These are phyloP conservation scores for Basidiobolus heterosporus DNA, from an alignment of 371 early-diverging fungal species.

Conservation along the genomic window DNA sequence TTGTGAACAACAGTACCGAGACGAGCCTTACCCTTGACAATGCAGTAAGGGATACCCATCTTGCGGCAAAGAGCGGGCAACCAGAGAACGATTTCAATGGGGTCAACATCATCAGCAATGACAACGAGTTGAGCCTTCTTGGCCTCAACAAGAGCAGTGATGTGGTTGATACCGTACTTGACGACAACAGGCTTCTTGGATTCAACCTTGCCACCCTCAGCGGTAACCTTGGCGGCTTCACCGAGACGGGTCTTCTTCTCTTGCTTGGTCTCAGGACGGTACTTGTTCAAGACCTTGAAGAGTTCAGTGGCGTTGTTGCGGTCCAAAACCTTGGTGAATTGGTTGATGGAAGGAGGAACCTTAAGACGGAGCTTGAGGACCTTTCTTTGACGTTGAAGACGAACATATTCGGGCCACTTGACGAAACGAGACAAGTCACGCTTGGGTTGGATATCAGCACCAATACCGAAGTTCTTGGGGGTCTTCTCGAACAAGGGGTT, in stretches of 20 bases:
- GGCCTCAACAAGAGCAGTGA: conserved; percentile 91
- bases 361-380: conserved; percentile 95
- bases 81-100: conserved; percentile 97
- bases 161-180: conserved; percentile 99
- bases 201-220: conserved; percentile 71
- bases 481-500: conserved; percentile 89
- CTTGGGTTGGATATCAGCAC: conserved; percentile 86
- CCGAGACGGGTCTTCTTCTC: conserved; percentile 92
- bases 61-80: conserved; percentile 99
- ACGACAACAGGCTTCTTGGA: conserved; percentile 89
- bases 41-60: conserved; percentile 98
- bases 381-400: conserved; percentile 91
- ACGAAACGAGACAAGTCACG: conserved; percentile 91
- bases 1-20: conserved; percentile 97
- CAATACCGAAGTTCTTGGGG: conserved; percentile 85
- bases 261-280: conserved; percentile 93
- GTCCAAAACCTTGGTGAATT: conserved; percentile 94
- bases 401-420: conserved; percentile 95
- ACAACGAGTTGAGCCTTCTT: conserved; percentile 98
- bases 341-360: conserved; percentile 99
- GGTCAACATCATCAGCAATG: conserved; percentile 99
- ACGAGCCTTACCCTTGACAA: conserved; percentile 95
- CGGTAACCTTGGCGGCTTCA: conserved; percentile 63
- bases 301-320: conserved; percentile 93
- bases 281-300: conserved; percentile 94